Evolutionary conservation across 805 yeast species (phyloP).

Genomic region (Hermanozyma aechmeae): DNA sequence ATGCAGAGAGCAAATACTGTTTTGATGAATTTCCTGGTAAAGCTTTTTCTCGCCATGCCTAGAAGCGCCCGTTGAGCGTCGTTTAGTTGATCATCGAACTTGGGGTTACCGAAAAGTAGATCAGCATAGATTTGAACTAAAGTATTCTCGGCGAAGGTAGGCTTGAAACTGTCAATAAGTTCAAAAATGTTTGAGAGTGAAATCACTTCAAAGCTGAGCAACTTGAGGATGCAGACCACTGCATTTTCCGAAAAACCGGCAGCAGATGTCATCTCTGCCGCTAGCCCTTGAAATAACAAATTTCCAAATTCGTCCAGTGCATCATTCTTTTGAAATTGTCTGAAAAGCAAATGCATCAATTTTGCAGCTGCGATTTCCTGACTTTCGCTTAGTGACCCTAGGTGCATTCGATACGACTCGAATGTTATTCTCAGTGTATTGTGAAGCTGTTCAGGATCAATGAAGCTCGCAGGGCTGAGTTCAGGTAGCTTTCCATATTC

Average conservation of each 20-base stretch:
- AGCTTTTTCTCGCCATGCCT: background rate
- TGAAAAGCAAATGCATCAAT: too few relatives aligned
- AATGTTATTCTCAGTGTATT: background rate
- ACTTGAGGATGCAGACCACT: constrained; percentile 7
- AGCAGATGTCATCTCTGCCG: background rate
- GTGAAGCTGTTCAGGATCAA: background rate
- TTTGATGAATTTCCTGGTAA: background rate
- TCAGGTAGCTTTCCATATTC: background rate
- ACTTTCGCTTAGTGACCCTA: too few relatives aligned
- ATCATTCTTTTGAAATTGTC: constrained; percentile 3
- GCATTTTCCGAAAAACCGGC: too few relatives aligned
- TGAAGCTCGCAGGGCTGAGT: background rate
- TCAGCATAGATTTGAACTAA: constrained; percentile 2
- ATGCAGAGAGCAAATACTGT: too few relatives aligned
- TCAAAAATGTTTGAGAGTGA: constrained; percentile 9
- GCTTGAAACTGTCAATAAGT: constrained; percentile 6
- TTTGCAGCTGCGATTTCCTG: too few relatives aligned
- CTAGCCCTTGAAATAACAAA: constrained; percentile 2
- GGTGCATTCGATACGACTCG: too few relatives aligned
- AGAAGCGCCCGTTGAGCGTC: background rate
- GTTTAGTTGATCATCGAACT: background rate
- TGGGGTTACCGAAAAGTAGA: constrained; percentile 4
- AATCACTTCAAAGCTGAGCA: constrained; percentile 10
- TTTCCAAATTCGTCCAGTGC: constrained; percentile 2
- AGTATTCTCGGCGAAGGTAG: constrained; percentile 1